phyloP scores from a whole-genome alignment of 192 early-diverging fungal genomes.

The Geranomyces michiganensis region DNA sequence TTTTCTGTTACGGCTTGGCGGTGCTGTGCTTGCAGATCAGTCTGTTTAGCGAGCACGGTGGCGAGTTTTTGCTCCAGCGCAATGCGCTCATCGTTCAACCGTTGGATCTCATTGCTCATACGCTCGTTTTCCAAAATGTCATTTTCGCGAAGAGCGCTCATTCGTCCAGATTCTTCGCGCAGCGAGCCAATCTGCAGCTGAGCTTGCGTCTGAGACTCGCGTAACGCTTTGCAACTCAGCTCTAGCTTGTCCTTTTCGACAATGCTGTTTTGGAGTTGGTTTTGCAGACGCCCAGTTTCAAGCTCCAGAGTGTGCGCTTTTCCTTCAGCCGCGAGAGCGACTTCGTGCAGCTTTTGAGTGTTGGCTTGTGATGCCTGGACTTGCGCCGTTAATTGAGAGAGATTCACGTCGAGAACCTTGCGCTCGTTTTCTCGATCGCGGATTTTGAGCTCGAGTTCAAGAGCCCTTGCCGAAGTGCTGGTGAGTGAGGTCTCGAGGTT shows the following conservation, averaged over 20 bases:
- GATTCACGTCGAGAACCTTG: neutral
- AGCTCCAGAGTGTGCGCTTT: constrained; percentile 5
- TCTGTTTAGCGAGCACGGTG: neutral
- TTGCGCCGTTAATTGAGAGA: neutral
- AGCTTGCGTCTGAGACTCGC: neutral
- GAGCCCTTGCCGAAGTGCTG: neutral
- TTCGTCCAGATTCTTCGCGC: neutral
- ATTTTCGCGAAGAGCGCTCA: neutral
- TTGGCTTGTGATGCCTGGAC: neutral
- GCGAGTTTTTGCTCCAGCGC: neutral
- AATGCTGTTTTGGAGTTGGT: neutral
- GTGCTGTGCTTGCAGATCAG: neutral
- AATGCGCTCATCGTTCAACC: neutral
- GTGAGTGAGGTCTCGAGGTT: neutral
- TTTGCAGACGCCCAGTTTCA: neutral
- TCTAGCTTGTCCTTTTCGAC: neutral
- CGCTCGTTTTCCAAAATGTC: neutral
- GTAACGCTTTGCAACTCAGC: neutral
- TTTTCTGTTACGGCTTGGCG: neutral
- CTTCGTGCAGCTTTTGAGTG: neutral
- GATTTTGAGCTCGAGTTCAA: neutral
- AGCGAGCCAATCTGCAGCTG: neutral
- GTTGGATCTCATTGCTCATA: neutral
- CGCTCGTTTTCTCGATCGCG: neutral
- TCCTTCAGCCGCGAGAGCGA: neutral